Base-by-base conservation (phyloP, 495 filamentous ascomycete species). In the Lindgomyces ingoldianus region DNA sequence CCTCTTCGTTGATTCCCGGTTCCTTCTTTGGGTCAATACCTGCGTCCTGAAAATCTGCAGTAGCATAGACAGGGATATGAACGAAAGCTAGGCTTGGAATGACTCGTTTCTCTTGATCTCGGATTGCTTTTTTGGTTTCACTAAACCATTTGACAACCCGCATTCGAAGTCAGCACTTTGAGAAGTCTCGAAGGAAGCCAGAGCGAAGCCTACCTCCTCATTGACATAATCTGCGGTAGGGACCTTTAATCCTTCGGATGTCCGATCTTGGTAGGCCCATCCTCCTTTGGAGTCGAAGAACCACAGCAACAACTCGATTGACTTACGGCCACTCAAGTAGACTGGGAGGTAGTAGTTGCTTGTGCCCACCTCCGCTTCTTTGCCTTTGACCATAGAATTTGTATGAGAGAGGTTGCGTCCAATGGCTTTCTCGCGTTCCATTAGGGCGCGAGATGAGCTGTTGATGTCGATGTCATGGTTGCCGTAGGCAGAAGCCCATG, bases 211-310 rank as follows among this genome's bases (percentile, higher is more conserved):
- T 56, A 64, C 62, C 50, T 64, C 33, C 27, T 41, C 30, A 46
- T 57, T 72, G 9, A 82, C 75, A 73, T 75, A 81, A 39, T 80
- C 74, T 0, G 69, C 70, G 24, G 75, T 65, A 9, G 59, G 45
- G 11, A 77, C 65, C 12, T 79, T 66, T 8, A 71, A 70, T 16
- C 80, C 73, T 51, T 74, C 50, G 0, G 74, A 54, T 8, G 65
- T 62, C 1, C 59, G 56, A 16, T 75, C 62, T 45, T 85, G 81
- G 66, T 80, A 85, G 25, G 75, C 66, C 47, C 77, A 78, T 0
- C 89, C 89, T 39, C 88, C 88, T 33, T 81, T 80, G 55, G 80
- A 84, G 71, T 92, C 89, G 68, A 92, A 91, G 76, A 91, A 91
- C 86, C 87, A 92, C 29, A 91, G 78, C 2, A 92, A 64, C 12